These are phyloP conservation scores for Hypsizygus ulmarius DNA, from an alignment of 1,284 basidiomycete genomes.

Conservation along the genomic window DNA sequence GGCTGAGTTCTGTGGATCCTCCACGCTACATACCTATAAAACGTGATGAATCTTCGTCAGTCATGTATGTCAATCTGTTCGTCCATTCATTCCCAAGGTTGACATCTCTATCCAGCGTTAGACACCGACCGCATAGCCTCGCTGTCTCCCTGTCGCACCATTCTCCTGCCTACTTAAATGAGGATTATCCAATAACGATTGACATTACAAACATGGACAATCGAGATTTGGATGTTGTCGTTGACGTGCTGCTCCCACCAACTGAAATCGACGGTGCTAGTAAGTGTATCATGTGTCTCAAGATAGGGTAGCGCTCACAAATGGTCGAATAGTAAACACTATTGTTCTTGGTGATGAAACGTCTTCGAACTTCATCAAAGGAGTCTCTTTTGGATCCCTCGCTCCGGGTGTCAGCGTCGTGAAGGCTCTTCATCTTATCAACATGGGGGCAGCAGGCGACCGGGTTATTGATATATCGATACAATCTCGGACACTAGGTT, in stretches of 20 bases:
- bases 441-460: conserved; percentile 59
- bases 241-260: conserved; percentile 78
- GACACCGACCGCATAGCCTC: conserved; percentile 60
- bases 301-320: background rate
- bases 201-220: conserved; percentile 69
- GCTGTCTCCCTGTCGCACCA: conserved; percentile 54
- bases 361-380: conserved; percentile 72
- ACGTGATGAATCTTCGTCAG: conserved; percentile 45
- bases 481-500: conserved; percentile 47
- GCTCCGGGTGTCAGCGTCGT: conserved; percentile 49
- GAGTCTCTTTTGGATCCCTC: conserved; percentile 61
- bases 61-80: conserved; percentile 41
- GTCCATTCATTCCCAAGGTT: conserved; percentile 3
- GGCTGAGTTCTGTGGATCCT: conserved; percentile 56
- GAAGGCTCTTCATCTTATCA: conserved; percentile 61
- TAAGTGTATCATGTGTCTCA: conserved; percentile 32
- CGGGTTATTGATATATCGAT: conserved; percentile 74
- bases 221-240: conserved; percentile 58
- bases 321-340: conserved; percentile 48
- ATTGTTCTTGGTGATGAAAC: conserved; percentile 59
- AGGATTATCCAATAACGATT: conserved; percentile 70
- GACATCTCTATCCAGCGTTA: conserved; percentile 47
- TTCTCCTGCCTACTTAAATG: conserved; percentile 72
- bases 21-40: conserved; percentile 50
- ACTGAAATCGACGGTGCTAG: conserved; percentile 73